Conservation (phyloP, 306 rosid genomes). For the Malus orientalis region DNA sequence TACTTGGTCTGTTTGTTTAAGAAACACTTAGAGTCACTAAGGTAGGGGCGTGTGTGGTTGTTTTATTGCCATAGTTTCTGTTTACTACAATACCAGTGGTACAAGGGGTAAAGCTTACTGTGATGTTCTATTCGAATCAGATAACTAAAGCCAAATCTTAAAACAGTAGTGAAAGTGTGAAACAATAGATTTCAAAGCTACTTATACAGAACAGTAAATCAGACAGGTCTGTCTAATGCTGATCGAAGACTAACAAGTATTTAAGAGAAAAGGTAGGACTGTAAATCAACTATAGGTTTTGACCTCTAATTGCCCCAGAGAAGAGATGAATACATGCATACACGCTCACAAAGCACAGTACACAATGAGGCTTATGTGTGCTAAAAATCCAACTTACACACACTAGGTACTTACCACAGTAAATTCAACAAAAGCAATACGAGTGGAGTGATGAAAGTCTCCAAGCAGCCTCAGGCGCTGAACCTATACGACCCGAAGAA, state of each 20-base stretch:
- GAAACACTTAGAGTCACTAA: too few relatives aligned
- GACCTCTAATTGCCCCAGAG: not conserved
- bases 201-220: not conserved
- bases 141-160: not conserved
- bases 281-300: not conserved
- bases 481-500: constrained; percentile 45
- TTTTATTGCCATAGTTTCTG: not conserved
- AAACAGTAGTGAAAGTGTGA: not conserved
- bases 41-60: too few relatives aligned
- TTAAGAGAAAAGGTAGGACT: not conserved
- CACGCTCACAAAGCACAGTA: not conserved
- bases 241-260: not conserved
- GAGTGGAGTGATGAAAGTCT: constrained; percentile 94
- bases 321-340: not conserved
- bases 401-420: constrained; percentile 43
- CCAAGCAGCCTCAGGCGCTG: constrained; percentile 96
- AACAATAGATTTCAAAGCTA: not conserved
- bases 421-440: constrained; percentile 92
- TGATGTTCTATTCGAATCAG: not conserved
- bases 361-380: constrained; percentile 3
- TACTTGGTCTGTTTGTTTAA: too few relatives aligned
- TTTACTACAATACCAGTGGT: not conserved
- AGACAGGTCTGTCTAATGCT: not conserved
- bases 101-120: not conserved
- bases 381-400: constrained; percentile 3